phyloP scores from a whole-genome alignment of 2,329 filamentous ascomycete genomes.

The Sporothrix luriei region DNA sequence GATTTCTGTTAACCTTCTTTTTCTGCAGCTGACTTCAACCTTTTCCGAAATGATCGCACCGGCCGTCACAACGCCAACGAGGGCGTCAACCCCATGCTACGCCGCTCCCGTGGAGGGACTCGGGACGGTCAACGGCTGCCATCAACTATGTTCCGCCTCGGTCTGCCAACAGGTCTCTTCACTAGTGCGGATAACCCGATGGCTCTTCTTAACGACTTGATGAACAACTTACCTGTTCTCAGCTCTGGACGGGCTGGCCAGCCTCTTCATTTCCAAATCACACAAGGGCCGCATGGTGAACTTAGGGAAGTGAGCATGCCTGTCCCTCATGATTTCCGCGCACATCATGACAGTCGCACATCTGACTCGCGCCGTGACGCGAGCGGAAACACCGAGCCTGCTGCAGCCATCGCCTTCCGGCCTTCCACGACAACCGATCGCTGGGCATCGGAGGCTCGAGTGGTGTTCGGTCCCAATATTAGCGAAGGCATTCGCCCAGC shows the following conservation, averaged over 20 bases:
- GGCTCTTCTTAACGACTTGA: conserved; percentile 53
- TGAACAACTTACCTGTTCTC: conserved; percentile 50
- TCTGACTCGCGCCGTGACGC: conserved; percentile 56
- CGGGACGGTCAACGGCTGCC: conserved; percentile 51
- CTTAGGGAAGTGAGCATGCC: conserved; percentile 56
- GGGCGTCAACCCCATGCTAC: conserved; percentile 82
- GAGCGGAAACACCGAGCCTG: conserved; percentile 58
- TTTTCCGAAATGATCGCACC: conserved; percentile 56
- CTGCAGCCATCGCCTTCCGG: conserved; percentile 75
- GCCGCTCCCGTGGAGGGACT: conserved; percentile 56
- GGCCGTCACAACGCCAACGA: conserved; percentile 68
- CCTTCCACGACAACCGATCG: conserved; percentile 71
- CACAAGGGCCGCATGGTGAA: conserved; percentile 52
- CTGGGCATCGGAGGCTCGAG: conserved; percentile 86
- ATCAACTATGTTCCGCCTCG: conserved; percentile 52
- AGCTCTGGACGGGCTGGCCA: conserved; percentile 49
- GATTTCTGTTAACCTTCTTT: too few species aligned
- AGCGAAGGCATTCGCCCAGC: conserved; percentile 71
- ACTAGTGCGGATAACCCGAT: conserved; percentile 53
- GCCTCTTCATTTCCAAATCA: conserved; percentile 63
- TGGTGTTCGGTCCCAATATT: conserved; percentile 73
- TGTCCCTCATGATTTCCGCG: conserved; percentile 36
- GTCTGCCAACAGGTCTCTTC: conserved; percentile 53
- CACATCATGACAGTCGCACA: conserved; percentile 14
- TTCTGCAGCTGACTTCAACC: conserved; percentile 49